Conservation (phyloP, 768 basidiomycete species). For the Amanita brunnescens region DNA sequence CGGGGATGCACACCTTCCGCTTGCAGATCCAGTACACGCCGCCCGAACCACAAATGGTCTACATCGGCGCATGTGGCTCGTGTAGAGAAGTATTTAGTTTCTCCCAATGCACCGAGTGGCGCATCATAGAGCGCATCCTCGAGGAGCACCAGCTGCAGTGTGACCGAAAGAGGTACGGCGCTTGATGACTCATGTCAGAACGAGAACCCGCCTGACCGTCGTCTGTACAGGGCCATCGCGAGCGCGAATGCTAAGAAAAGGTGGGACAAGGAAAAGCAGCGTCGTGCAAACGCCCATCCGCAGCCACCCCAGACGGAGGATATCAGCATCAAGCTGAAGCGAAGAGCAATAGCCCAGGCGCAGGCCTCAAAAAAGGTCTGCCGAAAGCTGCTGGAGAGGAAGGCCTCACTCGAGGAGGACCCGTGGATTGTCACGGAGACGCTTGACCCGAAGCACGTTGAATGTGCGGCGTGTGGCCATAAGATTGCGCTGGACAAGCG, state of each 20-base stretch:
- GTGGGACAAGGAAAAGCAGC: background rate
- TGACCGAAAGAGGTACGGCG: background rate
- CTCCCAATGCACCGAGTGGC: background rate
- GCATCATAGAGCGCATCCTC: background rate
- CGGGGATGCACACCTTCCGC: constrained; percentile 1
- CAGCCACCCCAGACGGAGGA: background rate
- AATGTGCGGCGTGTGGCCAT: background rate
- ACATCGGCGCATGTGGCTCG: background rate
- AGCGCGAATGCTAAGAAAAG: constrained; percentile 1
- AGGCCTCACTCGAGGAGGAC: background rate
- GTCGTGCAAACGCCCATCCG: background rate
- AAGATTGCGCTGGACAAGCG: background rate
- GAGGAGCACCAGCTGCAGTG: background rate
- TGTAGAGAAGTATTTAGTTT: background rate
- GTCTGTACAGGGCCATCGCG: background rate
- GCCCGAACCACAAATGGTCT: background rate
- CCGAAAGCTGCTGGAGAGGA: background rate
- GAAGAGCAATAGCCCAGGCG: background rate
- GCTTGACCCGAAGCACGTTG: background rate
- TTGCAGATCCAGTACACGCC: background rate
- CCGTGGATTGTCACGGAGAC: background rate
- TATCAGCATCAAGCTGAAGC: background rate
- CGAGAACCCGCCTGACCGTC: background rate
- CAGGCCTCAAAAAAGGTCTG: background rate
- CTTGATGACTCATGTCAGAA: too few relatives aligned